phyloP scores from a whole-genome alignment of 2,329 filamentous ascomycete species.

The Neocatenulostroma microsporum region DNA sequence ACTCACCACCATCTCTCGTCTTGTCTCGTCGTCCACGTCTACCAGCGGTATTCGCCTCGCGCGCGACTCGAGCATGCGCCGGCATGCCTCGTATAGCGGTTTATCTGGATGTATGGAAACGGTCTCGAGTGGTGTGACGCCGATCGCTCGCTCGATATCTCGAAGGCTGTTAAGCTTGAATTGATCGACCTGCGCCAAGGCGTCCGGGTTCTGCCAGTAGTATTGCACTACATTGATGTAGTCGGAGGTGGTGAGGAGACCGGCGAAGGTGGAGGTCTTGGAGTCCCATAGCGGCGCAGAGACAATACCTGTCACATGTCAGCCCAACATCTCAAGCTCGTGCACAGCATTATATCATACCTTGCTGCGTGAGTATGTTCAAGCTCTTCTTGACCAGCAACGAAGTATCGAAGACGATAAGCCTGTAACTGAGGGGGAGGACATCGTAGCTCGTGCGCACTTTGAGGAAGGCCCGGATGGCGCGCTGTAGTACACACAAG shows the following conservation, averaged over 20 bases:
- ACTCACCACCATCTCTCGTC: conserved; percentile 84
- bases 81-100: conserved; percentile 90
- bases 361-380: conserved; percentile 91
- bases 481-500: conserved; percentile 51
- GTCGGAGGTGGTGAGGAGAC: conserved; percentile 88
- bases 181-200: conserved; percentile 82
- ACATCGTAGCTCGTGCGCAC: conserved; percentile 97
- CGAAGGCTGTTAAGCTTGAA: conserved; percentile 86
- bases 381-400: conserved; percentile 95
- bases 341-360: conserved; percentile 38
- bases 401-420: conserved; percentile 92
- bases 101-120: conserved; percentile 88
- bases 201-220: conserved; percentile 94
- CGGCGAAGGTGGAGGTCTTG: conserved; percentile 82
- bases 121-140: conserved; percentile 84
- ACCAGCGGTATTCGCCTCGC: conserved; percentile 90
- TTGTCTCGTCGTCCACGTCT: conserved; percentile 89
- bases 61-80: conserved; percentile 86
- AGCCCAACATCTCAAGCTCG: no score
- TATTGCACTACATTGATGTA: conserved; percentile 99
- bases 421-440: conserved; percentile 85
- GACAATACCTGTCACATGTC: conserved; percentile 77
- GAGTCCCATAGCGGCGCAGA: conserved; percentile 97
- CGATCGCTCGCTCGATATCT: conserved; percentile 92
- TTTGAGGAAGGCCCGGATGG: conserved; percentile 91